These are phyloP conservation scores for Flaveria robusta DNA, from an alignment of 129 eudicot species.

Conservation along the genomic window DNA sequence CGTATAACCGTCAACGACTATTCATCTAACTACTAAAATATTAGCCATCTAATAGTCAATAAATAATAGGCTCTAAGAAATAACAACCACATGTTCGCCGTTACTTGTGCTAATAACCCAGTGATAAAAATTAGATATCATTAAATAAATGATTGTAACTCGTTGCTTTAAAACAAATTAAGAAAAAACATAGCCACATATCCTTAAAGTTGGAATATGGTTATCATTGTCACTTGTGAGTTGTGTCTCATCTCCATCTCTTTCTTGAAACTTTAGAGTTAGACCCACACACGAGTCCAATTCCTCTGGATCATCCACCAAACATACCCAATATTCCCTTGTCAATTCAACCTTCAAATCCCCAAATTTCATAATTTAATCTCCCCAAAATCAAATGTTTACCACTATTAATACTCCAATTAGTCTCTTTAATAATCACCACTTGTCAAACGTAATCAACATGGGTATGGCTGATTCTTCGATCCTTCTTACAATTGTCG, in stretches of 20 bases:
- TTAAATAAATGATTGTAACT: too few species aligned
- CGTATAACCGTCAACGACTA: background rate
- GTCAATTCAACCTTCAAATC: conserved; percentile 34
- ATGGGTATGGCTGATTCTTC: conserved; percentile 35
- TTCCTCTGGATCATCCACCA: conserved; percentile 28
- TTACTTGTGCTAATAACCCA: too few species aligned
- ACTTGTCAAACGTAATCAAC: conserved; percentile 34
- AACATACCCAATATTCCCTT: conserved; percentile 31
- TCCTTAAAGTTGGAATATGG: conserved; percentile 44
- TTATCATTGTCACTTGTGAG: background rate
- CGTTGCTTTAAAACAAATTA: too few species aligned
- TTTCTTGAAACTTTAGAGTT: conserved; percentile 14
- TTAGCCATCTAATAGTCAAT: background rate
- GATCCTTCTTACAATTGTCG: conserved; percentile 40
- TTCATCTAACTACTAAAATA: conserved; percentile 1
- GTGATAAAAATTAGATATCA: too few species aligned
- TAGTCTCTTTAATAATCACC: conserved; percentile 19
- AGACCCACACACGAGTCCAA: conserved; percentile 32
- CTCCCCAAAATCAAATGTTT: conserved; percentile 32
- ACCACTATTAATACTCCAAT: conserved; percentile 18
- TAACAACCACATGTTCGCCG: too few species aligned
- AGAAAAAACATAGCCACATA: conserved; percentile 39
- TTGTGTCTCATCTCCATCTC: conserved; percentile 28
- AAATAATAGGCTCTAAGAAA: too few species aligned
- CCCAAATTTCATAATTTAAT: background rate